Conservation (phyloP, 169 alveolate genomes). For the Babesia bigemina region DNA sequence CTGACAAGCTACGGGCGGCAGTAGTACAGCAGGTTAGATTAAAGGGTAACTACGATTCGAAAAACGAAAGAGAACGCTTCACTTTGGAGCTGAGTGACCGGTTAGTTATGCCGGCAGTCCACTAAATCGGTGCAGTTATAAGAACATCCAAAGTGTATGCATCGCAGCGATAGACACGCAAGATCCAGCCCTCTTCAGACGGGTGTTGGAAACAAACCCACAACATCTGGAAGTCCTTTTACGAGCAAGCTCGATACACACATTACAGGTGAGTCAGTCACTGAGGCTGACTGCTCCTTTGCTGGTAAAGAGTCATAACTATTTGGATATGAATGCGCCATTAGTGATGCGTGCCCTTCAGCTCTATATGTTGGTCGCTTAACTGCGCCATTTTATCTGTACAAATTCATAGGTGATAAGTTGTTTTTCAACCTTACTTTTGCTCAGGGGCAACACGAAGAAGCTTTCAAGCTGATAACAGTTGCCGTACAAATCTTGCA, state of each 20-base stretch:
- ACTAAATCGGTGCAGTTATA: slow-evolving; percentile 17
- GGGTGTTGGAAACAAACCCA: slow-evolving; percentile 26
- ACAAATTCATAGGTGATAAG: too few relatives aligned
- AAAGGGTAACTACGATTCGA: slow-evolving; percentile 2
- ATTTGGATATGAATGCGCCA: too few relatives aligned
- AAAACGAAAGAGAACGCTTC: slow-evolving; percentile 15
- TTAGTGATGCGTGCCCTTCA: too few relatives aligned
- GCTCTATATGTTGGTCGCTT: too few relatives aligned
- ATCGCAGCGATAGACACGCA: slow-evolving; percentile 44
- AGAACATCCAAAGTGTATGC: slow-evolving; percentile 32
- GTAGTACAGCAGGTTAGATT: slow-evolving; percentile 1
- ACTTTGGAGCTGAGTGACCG: slow-evolving; percentile 19
- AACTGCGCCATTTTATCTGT: too few relatives aligned
- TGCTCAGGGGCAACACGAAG: slow-evolving; percentile 53
- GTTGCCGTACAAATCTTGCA: slow-evolving; percentile 36
- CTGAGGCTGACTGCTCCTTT: neutral
- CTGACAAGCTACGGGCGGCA: slow-evolving; percentile 6
- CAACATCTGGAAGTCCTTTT: slow-evolving; percentile 44
- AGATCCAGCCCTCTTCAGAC: slow-evolving; percentile 38
- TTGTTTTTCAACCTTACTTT: neutral
- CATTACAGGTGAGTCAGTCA: slow-evolving; percentile 34
- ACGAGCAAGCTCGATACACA: slow-evolving; percentile 49
- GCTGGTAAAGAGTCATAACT: too few relatives aligned
- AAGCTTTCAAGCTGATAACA: slow-evolving; percentile 32
- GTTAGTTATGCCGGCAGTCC: neutral